phyloP scores from a whole-genome alignment of 2,329 filamentous ascomycete genomes.

The Cordyceps javanica region DNA sequence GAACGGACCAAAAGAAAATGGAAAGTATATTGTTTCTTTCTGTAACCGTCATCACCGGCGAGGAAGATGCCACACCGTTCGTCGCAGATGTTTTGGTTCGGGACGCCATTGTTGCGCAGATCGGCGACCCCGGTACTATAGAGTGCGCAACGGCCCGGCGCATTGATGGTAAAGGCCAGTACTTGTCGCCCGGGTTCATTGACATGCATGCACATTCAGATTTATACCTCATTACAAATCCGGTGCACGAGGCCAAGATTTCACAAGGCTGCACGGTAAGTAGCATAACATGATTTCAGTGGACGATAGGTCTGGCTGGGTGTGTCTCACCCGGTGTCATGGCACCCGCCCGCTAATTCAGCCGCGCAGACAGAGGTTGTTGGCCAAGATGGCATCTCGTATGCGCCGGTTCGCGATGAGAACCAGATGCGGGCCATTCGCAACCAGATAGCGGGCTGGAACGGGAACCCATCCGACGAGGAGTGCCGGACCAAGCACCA shows the following conservation, averaged over 20 bases:
- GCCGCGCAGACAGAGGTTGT: conserved; percentile 18
- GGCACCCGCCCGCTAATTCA: neutral
- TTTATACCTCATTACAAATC: conserved; percentile 19
- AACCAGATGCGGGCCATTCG: conserved; percentile 18
- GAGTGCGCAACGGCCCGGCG: conserved; percentile 11
- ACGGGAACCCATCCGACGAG: conserved; percentile 20
- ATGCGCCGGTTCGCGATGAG: conserved; percentile 17
- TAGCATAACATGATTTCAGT: no score
- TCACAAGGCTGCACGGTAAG: conserved; percentile 21
- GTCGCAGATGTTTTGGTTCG: conserved; percentile 19
- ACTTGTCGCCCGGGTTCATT: conserved; percentile 21
- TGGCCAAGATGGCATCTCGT: conserved; percentile 21
- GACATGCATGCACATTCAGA: conserved; percentile 23
- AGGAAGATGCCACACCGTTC: conserved; percentile 17
- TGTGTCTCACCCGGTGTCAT: no score
- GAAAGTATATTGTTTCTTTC: conserved; percentile 17
- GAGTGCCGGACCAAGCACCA: conserved; percentile 17
- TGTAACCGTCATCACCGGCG: conserved; percentile 19
- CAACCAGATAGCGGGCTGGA: conserved; percentile 21
- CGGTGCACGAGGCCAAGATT: conserved; percentile 21
- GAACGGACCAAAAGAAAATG: neutral
- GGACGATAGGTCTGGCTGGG: no score
- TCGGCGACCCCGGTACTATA: conserved; percentile 16
- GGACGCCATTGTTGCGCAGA: conserved; percentile 17
- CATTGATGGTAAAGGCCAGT: conserved; percentile 17